Base-by-base conservation (phyloP, 2,329 filamentous ascomycete species). In the Coniochaeta hoffmannii region DNA sequence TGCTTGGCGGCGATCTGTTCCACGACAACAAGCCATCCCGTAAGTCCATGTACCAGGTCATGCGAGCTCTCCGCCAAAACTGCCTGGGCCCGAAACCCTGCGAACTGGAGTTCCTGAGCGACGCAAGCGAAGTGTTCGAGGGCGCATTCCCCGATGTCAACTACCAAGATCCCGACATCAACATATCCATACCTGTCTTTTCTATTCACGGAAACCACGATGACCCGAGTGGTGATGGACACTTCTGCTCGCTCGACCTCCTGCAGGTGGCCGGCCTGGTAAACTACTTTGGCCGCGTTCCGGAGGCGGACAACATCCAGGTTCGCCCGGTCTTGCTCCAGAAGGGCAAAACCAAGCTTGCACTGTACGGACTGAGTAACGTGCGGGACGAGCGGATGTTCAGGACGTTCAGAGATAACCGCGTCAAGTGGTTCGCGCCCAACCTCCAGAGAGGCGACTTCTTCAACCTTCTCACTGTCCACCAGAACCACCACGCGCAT, bases 171-270 rank as follows among this genome's bases (percentile, higher is more conserved):
- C 85, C 90, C 24, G 90, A 99, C 64, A 97, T 99, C 71, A 99
- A 99, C 65, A 85, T 99, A 58, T 90, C 92, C 1, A 97, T 97
- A 55, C 94, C 94, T 0, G 91, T 99, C 28, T 99, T 99, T 68
- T 96, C 93, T 0, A 99, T 99, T 38, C 95, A 99, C 65, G 94
- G 94, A 49, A 99, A 99, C 66, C 94, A 99, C 68, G 94, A 99
- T 66, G 94, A 99, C 67, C 94, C 94, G 0, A 95, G 92, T n/a
- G 94, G 94, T 10, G 92, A 97, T 65, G 94, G 92, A 11, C 90
- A 96, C 68, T 87, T 88, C 61, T 95, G 94, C 60, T 92, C 93
- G 0, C 79, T 99, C 11, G 94, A 99, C 68, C 73, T 99, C 15
- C 79, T 99, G 4, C 91, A 97, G 68, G 87, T 94, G 1, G 90